These are phyloP conservation scores for Geotrichum histeridarum DNA, from an alignment of 1,139 yeast genomes.

Conservation along the genomic window DNA sequence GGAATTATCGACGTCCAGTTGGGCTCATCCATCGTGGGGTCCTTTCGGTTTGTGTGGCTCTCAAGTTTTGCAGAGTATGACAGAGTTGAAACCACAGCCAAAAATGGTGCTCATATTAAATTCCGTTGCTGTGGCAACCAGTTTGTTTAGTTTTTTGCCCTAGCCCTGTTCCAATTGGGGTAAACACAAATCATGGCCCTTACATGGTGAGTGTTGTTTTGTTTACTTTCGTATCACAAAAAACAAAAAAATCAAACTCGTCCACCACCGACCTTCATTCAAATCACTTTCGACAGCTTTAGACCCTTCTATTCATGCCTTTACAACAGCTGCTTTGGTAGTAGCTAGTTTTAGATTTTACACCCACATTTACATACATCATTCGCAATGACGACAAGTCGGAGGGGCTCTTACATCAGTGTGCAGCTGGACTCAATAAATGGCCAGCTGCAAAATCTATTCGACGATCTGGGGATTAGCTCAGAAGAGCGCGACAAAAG, in stretches of 20 bases:
- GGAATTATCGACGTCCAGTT: not conserved
- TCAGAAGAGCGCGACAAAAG: conserved; percentile 30
- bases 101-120: not conserved
- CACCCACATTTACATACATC: not conserved
- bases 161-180: not conserved
- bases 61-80: too few relatives aligned
- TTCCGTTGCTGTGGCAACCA: conserved; percentile 4
- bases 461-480: conserved; percentile 36
- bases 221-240: not conserved
- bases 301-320: not conserved
- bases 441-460: conserved; percentile 31
- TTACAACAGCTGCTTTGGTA: not conserved
- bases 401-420: conserved; percentile 31
- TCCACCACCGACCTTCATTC: too few relatives aligned
- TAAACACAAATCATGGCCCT: not conserved
- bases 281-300: not conserved
- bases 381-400: not conserved
- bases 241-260: too few relatives aligned
- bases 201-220: not conserved
- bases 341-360: not conserved
- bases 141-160: conserved; percentile 7
- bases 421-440: conserved; percentile 33
- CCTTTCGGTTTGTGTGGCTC: not conserved
- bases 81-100: too few relatives aligned
- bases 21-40: not conserved